Conservation (phyloP, 192 early-diverging fungal species). For the Backusella circina region DNA sequence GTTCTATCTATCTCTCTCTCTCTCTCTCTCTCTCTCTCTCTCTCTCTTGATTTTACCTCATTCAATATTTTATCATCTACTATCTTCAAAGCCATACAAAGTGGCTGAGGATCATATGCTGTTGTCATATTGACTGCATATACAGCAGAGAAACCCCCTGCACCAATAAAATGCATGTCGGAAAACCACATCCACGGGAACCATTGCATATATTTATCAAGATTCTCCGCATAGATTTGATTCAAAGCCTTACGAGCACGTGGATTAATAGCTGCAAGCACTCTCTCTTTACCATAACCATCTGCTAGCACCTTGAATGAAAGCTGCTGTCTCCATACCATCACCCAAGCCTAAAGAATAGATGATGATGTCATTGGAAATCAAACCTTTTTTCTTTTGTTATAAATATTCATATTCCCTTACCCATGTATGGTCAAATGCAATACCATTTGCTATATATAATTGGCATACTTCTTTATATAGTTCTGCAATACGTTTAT, state of each 20-base stretch:
- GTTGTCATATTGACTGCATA: constrained; percentile 22
- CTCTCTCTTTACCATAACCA: constrained; percentile 16
- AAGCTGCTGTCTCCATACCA: constrained; percentile 31
- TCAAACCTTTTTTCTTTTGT: background rate
- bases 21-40: background rate
- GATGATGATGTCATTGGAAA: background rate
- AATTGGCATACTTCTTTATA: constrained; percentile 15
- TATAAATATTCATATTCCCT: background rate
- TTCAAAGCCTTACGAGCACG: constrained; percentile 20
- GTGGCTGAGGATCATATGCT: constrained; percentile 16
- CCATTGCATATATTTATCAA: constrained; percentile 35
- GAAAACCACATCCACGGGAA: constrained; percentile 34
- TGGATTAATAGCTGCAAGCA: constrained; percentile 18
- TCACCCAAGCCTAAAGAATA: constrained; percentile 31
- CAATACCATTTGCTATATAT: constrained; percentile 14
- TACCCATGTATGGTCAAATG: constrained; percentile 34
- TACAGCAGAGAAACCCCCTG: constrained; percentile 33
- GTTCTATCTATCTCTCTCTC: background rate
- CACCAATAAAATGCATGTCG: constrained; percentile 34
- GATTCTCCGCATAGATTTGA: constrained; percentile 24
- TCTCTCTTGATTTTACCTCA: constrained; percentile 16
- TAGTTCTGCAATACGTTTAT: constrained; percentile 3
- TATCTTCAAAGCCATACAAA: constrained; percentile 28
- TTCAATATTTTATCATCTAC: constrained; percentile 35
- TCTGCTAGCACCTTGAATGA: constrained; percentile 17